Base-by-base conservation (phyloP, 108 stramenopile genomes). In the Mediolabrus comicus region DNA sequence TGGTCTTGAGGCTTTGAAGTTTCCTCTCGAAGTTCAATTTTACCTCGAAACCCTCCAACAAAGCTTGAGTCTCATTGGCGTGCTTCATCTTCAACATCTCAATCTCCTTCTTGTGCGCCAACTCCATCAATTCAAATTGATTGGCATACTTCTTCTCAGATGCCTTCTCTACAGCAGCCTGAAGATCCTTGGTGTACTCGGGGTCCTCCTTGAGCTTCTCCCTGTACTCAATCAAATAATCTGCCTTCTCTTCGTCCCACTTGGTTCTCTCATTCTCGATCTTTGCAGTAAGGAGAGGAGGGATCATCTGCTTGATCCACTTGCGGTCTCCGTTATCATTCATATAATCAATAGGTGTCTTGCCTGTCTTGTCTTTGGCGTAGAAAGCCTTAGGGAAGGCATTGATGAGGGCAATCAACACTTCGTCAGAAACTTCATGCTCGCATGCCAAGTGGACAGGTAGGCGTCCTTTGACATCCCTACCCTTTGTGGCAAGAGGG, bases 21-120 rank as follows among this genome's bases (percentile, higher is more conserved):
- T 75, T 75, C n/a, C 67, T 67, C 67, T 75, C 75, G 51, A 75
- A 75, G 34, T 75, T 68, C 36, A 75, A 43, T 33, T 75, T 75
- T 2, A 75, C 75, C 67, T 75, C 75, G 11, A 75, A 75, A 16
- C 75, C 75, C 46, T 75, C 75, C 61, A 75, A 49, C 41, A 75
- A 55, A 10, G 75, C 65, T 43, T 67, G 67, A 16, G 66, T 75
- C 38, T 75, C 75, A 46, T 54, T 62, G 30, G 62, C 75, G 26
- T 75, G 62, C 46, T 75, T 75, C 43, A 63, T 75, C 62, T 63
- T 75, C 26, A 75, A 46, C 56, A 62, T 39, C 36, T 54, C 41
- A 24, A 63, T 63, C 38, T 68, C 75, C 75, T 63, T 68, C 62
- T 75, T 51, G 56, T 75, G 61, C 12, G 62, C 57, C 1, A 32